These are phyloP conservation scores for Zymoseptoria ardabiliae DNA, from an alignment of 2,329 filamentous ascomycete species.

Conservation along the genomic window DNA sequence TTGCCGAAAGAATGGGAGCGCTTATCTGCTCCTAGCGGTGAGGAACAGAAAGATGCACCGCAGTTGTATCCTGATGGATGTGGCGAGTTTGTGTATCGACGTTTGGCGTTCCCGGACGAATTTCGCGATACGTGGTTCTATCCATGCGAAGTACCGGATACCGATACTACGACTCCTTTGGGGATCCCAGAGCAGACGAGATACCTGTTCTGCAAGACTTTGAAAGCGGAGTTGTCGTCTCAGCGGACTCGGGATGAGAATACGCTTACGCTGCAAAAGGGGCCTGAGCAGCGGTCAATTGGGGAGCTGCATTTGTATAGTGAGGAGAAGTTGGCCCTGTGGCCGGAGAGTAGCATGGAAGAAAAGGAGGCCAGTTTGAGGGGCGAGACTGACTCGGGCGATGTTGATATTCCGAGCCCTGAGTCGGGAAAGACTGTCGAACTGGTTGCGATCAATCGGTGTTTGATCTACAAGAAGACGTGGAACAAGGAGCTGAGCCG, in stretches of 20 bases:
- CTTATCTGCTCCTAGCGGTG: background rate
- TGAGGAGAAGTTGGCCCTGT: background rate
- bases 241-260: background rate
- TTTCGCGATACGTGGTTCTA: background rate
- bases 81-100: background rate
- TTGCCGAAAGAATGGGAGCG: background rate
- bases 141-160: background rate
- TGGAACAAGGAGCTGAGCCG: background rate
- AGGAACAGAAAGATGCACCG: background rate
- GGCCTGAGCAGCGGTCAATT: background rate
- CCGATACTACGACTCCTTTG: background rate
- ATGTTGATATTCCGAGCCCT: background rate
- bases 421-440: background rate
- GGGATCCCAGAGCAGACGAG: background rate
- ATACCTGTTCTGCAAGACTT: constrained; percentile 1
- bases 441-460: background rate
- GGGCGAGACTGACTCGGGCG: background rate
- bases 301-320: background rate
- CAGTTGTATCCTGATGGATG: background rate
- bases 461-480: background rate
- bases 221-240: background rate
- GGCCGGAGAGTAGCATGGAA: background rate
- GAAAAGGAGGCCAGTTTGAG: background rate
- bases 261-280: background rate
- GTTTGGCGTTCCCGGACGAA: background rate